A percentile compares a stretch with the other conserved stretches of the same genome.
phyloP scores from a whole-genome alignment of 1,139 yeast genomes.

The Taphrina wiesneri region DNA sequence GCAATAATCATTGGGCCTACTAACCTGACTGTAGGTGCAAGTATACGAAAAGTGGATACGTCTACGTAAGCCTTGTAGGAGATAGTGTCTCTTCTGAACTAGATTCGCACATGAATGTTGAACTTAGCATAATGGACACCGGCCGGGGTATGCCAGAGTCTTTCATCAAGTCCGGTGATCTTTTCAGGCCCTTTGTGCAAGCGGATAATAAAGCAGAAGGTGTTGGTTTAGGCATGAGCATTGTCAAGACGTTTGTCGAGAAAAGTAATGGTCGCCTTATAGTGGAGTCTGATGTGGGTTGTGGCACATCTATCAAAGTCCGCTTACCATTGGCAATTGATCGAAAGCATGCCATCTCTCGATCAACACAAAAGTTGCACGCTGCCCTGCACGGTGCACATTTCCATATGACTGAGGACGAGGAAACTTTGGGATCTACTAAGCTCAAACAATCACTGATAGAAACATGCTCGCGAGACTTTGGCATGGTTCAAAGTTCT shows the following conservation, averaged over 20 bases:
- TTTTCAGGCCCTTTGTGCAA: conserved; percentile 86
- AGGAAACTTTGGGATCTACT: background rate
- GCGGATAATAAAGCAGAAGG: conserved; percentile 85
- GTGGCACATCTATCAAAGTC: conserved; percentile 22
- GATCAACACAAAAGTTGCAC: background rate
- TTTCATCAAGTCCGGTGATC: conserved; percentile 60
- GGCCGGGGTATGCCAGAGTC: conserved; percentile 87
- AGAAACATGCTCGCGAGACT: background rate
- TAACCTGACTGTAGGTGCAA: conserved; percentile 77
- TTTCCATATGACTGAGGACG: background rate
- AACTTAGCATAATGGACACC: conserved; percentile 77
- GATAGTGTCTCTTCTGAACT: background rate
- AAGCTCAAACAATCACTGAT: background rate
- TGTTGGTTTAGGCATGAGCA: conserved; percentile 22
- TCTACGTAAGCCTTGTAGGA: conserved; percentile 42
- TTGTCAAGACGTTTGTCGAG: conserved; percentile 25
- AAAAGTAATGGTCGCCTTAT: conserved; percentile 1
- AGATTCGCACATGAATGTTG: conserved; percentile 47
- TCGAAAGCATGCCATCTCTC: background rate
- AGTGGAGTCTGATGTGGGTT: conserved; percentile 3
- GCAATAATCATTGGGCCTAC: background rate
- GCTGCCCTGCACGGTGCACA: conserved; percentile 7
- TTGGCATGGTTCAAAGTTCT: conserved; percentile 11
- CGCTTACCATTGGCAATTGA: background rate
- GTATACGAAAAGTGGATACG: conserved; percentile 74